Percentiles rank a stretch among this genome's conserved stretches.
Conservation (phyloP, 1,139 yeast species). For the Magnusiomyces paraingens region DNA sequence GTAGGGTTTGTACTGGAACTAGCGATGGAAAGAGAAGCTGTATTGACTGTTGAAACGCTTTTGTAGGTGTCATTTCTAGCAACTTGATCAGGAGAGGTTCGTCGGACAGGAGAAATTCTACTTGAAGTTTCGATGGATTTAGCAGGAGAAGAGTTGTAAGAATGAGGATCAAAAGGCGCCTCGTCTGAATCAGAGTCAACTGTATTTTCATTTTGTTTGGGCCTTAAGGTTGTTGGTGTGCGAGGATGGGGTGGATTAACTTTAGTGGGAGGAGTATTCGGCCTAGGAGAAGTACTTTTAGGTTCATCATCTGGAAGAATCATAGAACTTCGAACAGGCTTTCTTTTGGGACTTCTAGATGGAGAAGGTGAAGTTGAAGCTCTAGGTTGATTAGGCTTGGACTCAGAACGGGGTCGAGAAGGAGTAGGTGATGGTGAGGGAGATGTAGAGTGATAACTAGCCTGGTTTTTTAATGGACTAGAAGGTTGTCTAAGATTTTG, state of each 20-base stretch:
- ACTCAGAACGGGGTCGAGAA: background rate
- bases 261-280: too few species aligned
- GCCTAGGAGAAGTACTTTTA: too few species aligned
- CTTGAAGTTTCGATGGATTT: slow-evolving; percentile 1
- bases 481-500: background rate
- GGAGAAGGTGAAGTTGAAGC: background rate
- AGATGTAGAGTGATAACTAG: background rate
- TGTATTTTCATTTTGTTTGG: background rate
- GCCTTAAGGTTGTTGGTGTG: background rate
- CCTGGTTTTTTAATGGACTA: background rate
- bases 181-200: slow-evolving; percentile 10
- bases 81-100: slow-evolving; percentile 7
- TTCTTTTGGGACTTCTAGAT: too few species aligned
- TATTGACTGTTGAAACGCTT: slow-evolving; percentile 25
- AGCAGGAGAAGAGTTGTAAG: slow-evolving; percentile 19
- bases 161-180: slow-evolving; percentile 27
- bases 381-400: background rate
- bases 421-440: background rate
- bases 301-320: too few species aligned
- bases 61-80: slow-evolving; percentile 24
- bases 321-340: too few species aligned
- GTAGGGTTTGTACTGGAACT: slow-evolving; percentile 29
- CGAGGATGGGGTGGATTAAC: background rate
- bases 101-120: background rate
- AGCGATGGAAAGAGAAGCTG: slow-evolving; percentile 22